Evolutionary conservation across 2,329 filamentous ascomycete species (phyloP).

Genomic region (Aspergillus oerlinghausenensis): DNA sequence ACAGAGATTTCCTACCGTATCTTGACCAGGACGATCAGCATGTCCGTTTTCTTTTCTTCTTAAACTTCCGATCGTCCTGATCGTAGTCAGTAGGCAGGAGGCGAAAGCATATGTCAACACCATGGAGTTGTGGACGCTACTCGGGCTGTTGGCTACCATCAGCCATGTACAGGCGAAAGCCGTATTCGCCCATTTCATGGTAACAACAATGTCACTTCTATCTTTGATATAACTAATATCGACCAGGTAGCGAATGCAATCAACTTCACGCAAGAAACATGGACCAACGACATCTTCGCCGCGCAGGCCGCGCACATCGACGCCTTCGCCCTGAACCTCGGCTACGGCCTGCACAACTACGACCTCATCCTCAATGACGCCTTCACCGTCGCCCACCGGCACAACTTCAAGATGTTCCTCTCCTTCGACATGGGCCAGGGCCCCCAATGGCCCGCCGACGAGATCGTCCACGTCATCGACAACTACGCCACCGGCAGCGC

Average conservation of each 20-base stretch:
- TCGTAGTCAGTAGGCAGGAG: neutral
- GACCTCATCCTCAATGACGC: slow-evolving; percentile 16
- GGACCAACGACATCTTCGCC: slow-evolving; percentile 30
- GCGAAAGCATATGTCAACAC: neutral
- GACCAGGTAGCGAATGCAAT: slow-evolving; percentile 22
- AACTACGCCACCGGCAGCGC: slow-evolving; percentile 21
- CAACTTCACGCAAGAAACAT: slow-evolving; percentile 22
- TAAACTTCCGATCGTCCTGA: neutral
- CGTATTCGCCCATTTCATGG: slow-evolving; percentile 35
- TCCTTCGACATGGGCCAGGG: slow-evolving; percentile 32
- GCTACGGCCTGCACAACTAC: slow-evolving; percentile 20
- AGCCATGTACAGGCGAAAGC: slow-evolving; percentile 14
- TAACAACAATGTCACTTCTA: neutral
- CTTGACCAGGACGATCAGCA: neutral
- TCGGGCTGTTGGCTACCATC: neutral
- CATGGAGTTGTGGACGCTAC: neutral
- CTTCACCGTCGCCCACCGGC: slow-evolving; percentile 21
- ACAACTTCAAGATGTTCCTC: slow-evolving; percentile 33
- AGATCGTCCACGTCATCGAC: slow-evolving; percentile 11
- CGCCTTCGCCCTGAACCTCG: slow-evolving; percentile 40
- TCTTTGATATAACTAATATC: neutral
- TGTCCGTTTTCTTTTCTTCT: neutral
- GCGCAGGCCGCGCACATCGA: slow-evolving; percentile 38
- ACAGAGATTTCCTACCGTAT: neutral
- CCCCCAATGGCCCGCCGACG: slow-evolving; percentile 8